Percentiles rank a stretch among this genome's conserved stretches.
Conservation (phyloP, 371 early-diverging fungal species). For the Choanephora cucurbitarum region DNA sequence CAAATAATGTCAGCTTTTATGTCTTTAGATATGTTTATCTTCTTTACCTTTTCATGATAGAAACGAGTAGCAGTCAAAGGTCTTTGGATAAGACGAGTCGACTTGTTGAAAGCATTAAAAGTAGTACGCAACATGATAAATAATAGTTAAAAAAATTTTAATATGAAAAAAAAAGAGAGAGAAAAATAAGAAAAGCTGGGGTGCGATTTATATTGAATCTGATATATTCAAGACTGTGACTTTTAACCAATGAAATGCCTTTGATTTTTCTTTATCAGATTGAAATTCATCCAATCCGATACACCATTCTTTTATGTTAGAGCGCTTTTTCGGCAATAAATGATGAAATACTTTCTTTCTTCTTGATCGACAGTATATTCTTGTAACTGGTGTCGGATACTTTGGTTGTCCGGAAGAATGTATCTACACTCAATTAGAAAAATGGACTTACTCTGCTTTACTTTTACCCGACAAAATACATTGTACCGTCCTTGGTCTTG, state of each 20-base stretch:
- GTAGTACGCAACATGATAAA: constrained; percentile 32
- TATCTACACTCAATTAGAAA: too few relatives aligned
- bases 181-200: constrained; percentile 26
- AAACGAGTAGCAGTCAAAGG: constrained; percentile 49
- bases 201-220: constrained; percentile 10
- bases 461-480: too few relatives aligned
- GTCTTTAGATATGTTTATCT: background rate
- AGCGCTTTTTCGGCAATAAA: background rate
- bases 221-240: constrained; percentile 18
- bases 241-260: constrained; percentile 7
- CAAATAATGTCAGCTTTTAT: too few relatives aligned
- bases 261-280: background rate
- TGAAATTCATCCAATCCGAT: background rate
- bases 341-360: too few relatives aligned
- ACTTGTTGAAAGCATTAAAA: constrained; percentile 19
- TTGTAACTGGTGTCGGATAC: too few relatives aligned
- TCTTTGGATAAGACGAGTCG: constrained; percentile 26
- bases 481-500: too few relatives aligned
- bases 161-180: constrained; percentile 10
- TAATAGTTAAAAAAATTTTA: constrained; percentile 4
- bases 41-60: constrained; percentile 71
- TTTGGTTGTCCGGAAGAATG: too few relatives aligned
- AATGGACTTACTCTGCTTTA: too few relatives aligned
- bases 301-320: background rate
- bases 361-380: too few relatives aligned